Base-by-base conservation (phyloP, 257 asterid species). In the Nicotiana otophora region DNA sequence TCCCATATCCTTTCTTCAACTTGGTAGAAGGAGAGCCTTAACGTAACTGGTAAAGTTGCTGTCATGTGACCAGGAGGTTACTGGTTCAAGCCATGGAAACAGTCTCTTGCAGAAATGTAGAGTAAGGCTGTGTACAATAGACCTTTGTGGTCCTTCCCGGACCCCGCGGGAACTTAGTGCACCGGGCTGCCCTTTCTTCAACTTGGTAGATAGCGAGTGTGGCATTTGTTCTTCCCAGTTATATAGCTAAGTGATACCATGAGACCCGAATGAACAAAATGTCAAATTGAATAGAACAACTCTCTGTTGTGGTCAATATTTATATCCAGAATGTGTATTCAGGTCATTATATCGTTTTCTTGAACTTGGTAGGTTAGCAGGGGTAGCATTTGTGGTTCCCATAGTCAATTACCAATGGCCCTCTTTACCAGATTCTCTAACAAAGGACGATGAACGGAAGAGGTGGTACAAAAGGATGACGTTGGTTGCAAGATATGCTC, bases 391-490 rank as follows among this genome's bases (percentile, higher is more conserved):
- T 33, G 92, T 96, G 14, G 99, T 90, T 63, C 98, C 98, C 0
- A 88, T 87, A 76, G 86, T 94, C 77, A 96, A 96, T 83, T 96
- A 94, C 57, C 89, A 87, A 81, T 96, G 98, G 99, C 97, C 92
- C 0, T 89, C 97, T 67, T 92, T 96, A 46, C 99, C 99, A 2
- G 80, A 69, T 10, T 46, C 61, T 48, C 15, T 93, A 62, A 84
- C 85, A 7, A 89, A 87, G 88, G 93, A 92, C 42, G 99, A 92
- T 51, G 89, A 92, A 78, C 88, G 97, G 5, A 94, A 86, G 86
- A 89, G 89, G 31, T 97, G 93, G 53, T 82, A 92, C 48, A 84
- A 85, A 60, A 89, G 92, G 97, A 80, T 89, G 68, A 77, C 89
- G 78, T 84, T 83, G 82, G 87, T 90, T 69, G 90, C 91, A 5